Conservation (phyloP, 176 grass and related monocot genomes). For the Carex scoparia region DNA sequence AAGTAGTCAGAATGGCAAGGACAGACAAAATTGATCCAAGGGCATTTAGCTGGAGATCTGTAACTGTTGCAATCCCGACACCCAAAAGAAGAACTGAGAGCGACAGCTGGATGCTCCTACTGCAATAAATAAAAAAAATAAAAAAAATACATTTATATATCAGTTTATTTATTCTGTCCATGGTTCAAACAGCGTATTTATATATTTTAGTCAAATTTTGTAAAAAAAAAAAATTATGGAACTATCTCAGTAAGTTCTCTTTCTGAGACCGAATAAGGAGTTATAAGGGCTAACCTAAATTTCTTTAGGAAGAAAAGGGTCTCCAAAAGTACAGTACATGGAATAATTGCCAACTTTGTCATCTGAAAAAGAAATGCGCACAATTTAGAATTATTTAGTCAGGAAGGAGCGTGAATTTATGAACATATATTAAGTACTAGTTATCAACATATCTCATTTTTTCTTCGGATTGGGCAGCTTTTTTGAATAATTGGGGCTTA, state of each 20-base stretch:
- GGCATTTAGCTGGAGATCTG: slow-evolving; percentile 95
- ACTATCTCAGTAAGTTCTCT: slow-evolving; percentile 18
- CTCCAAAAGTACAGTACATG: slow-evolving; percentile 93
- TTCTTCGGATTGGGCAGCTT: background rate
- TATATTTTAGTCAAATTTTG: slow-evolving; percentile 1
- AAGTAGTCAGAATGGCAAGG: slow-evolving; percentile 90
- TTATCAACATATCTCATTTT: background rate
- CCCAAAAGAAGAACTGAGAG: slow-evolving; percentile 89
- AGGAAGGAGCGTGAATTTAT: slow-evolving; percentile 11
- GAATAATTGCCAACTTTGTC: slow-evolving; percentile 98
- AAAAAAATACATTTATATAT: background rate
- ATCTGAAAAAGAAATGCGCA: slow-evolving; percentile 61
- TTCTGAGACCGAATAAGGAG: slow-evolving; percentile 9
- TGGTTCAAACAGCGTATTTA: background rate
- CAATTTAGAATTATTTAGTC: slow-evolving; percentile 35
- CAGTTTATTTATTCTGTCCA: background rate
- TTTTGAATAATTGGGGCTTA: background rate
- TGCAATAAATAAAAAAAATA: slow-evolving; percentile 37
- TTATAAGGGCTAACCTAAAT: slow-evolving; percentile 61
- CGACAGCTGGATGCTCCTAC: slow-evolving; percentile 80
- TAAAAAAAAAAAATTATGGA: background rate
- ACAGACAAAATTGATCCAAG: slow-evolving; percentile 91
- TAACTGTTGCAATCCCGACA: slow-evolving; percentile 97
- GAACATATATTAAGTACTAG: slow-evolving; percentile 16
- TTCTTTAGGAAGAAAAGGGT: slow-evolving; percentile 96